Conservation (phyloP, 2,329 filamentous ascomycete genomes). For the Tolypocladium endophyticum region DNA sequence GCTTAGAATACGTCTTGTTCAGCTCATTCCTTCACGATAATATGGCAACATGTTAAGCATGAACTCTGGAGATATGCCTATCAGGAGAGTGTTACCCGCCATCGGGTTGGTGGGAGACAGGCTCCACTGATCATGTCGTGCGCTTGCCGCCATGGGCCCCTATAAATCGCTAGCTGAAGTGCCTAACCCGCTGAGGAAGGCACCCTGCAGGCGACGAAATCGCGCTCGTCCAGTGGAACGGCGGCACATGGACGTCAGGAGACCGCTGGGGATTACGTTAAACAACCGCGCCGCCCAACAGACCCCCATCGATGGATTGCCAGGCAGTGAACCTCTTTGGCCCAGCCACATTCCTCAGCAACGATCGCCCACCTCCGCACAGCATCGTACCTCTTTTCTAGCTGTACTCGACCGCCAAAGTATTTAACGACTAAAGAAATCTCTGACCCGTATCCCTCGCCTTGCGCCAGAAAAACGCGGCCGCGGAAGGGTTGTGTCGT, state of each 20-base stretch:
- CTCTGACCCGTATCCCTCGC: neutral
- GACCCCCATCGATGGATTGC: neutral
- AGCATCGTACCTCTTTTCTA: neutral
- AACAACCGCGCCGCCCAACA: neutral
- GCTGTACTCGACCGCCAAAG: neutral
- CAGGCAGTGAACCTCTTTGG: neutral
- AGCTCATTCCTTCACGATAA: neutral
- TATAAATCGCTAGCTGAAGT: neutral
- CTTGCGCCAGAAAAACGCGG: neutral
- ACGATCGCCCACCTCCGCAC: neutral
- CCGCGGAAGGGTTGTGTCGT: neutral
- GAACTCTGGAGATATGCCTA: too few species aligned
- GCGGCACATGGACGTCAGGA: conserved; percentile 3
- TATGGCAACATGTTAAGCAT: neutral
- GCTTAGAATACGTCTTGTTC: neutral
- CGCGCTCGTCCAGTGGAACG: neutral
- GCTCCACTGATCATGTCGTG: neutral
- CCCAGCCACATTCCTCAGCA: neutral
- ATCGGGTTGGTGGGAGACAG: neutral
- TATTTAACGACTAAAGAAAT: too few species aligned
- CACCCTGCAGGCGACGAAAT: neutral
- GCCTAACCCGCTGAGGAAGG: neutral
- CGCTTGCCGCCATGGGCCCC: neutral
- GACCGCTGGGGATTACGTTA: neutral
- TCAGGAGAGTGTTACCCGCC: too few species aligned